These are phyloP conservation scores for Psilocybe azurescens DNA, from an alignment of 768 basidiomycete species.

Conservation along the genomic window DNA sequence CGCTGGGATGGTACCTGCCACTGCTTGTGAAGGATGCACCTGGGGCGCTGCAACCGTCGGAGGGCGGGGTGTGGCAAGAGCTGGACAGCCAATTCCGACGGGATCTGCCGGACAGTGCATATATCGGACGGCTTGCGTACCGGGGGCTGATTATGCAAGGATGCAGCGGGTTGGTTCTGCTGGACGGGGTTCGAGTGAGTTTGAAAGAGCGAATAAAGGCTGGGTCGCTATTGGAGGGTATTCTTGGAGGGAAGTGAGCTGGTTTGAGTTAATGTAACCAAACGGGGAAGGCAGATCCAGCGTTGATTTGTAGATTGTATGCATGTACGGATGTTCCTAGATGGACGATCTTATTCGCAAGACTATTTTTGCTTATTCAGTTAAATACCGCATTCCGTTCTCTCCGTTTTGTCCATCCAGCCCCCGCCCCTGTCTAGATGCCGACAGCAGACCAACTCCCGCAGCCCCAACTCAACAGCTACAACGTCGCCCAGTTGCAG, in stretches of 20 bases:
- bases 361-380: constrained; percentile 23
- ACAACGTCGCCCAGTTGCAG: constrained; percentile 69
- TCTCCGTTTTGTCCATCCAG: constrained; percentile 16
- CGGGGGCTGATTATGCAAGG: constrained; percentile 87
- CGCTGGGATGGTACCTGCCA: constrained; percentile 95
- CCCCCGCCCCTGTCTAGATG: constrained; percentile 45
- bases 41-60: constrained; percentile 70
- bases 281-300: constrained; percentile 22
- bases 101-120: constrained; percentile 87
- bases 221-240: constrained; percentile 64
- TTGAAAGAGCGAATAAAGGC: constrained; percentile 89
- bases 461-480: constrained; percentile 53
- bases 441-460: constrained; percentile 54
- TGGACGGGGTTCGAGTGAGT: constrained; percentile 88
- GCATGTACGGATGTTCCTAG: constrained; percentile 29
- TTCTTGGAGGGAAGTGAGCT: constrained; percentile 38
- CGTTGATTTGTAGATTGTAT: constrained; percentile 29
- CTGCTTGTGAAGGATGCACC: constrained; percentile 74
- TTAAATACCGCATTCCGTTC: constrained; percentile 30
- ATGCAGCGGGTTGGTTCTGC: constrained; percentile 64
- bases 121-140: constrained; percentile 87
- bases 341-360: constrained; percentile 28
- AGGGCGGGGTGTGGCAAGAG: constrained; percentile 66
- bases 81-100: constrained; percentile 88
- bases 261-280: constrained; percentile 29